phyloP scores from a whole-genome alignment of 2,329 filamentous ascomycete species.

The Aspergillus jensenii region DNA sequence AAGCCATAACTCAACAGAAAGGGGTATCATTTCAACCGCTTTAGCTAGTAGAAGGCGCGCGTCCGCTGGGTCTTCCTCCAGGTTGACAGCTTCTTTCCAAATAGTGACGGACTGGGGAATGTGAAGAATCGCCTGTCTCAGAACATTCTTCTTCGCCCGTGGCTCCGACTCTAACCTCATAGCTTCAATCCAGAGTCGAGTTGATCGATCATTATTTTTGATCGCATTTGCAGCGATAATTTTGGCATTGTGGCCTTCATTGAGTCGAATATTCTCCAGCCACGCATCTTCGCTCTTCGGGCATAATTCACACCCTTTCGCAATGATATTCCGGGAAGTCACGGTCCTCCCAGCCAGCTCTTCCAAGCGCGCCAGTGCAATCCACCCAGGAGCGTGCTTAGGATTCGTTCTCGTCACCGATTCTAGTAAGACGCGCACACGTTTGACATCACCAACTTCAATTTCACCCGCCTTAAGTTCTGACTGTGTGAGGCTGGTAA shows the following conservation, averaged over 20 bases:
- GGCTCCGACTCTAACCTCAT: constrained; percentile 86
- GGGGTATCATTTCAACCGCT: constrained; percentile 90
- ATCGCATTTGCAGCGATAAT: constrained; percentile 93
- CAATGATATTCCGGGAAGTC: constrained; percentile 82
- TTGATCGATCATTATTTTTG: constrained; percentile 84
- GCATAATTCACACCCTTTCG: constrained; percentile 83
- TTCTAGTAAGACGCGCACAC: constrained; percentile 86
- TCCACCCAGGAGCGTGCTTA: constrained; percentile 92
- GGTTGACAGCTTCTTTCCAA: constrained; percentile 97
- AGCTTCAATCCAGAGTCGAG: constrained; percentile 89
- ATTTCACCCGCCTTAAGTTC: constrained; percentile 76
- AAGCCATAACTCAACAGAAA: constrained; percentile 93
- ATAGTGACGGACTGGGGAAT: constrained; percentile 91
- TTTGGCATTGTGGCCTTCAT: constrained; percentile 90
- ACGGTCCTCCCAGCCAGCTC: constrained; percentile 90
- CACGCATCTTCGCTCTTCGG: constrained; percentile 94
- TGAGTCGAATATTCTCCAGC: constrained; percentile 92
- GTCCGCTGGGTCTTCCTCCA: constrained; percentile 87
- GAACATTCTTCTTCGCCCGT: constrained; percentile 86
- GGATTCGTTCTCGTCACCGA: constrained; percentile 97
- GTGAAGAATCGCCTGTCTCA: constrained; percentile 86
- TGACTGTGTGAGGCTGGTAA: constrained; percentile 84
- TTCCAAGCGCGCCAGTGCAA: constrained; percentile 88
- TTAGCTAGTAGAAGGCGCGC: constrained; percentile 87
- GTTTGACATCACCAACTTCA: constrained; percentile 91